These are phyloP conservation scores for Magnusiomyces tetraspermus DNA, from an alignment of 1,139 yeast species.

Conservation along the genomic window DNA sequence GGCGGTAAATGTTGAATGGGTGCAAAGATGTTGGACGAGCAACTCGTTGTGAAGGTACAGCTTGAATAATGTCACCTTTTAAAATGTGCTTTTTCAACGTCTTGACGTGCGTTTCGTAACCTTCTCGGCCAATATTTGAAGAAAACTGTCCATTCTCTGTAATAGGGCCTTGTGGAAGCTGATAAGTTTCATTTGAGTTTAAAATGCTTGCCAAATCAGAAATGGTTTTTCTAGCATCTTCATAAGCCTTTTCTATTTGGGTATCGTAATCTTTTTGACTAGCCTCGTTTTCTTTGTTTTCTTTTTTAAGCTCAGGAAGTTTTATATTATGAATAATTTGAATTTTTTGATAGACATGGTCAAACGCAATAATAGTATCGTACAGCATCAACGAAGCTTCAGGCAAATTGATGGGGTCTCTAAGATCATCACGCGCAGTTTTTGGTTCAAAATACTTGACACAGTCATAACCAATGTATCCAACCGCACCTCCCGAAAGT, in stretches of 20 bases:
- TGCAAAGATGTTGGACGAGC: constrained; percentile 91
- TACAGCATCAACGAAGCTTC: constrained; percentile 88
- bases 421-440: constrained; percentile 54
- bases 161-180: constrained; percentile 67
- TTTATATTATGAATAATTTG: constrained; percentile 78
- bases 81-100: constrained; percentile 69
- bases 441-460: constrained; percentile 92
- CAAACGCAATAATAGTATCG: constrained; percentile 83
- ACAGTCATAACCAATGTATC: constrained; percentile 92
- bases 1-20: constrained; percentile 92
- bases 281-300: constrained; percentile 22
- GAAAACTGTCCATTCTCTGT: constrained; percentile 45
- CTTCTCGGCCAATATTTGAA: constrained; percentile 87
- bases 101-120: constrained; percentile 76
- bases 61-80: constrained; percentile 91
- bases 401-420: constrained; percentile 75
- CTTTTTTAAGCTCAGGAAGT: constrained; percentile 27
- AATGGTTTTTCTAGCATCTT: constrained; percentile 48
- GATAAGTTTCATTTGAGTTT: constrained; percentile 38
- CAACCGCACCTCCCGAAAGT: constrained; percentile 91
- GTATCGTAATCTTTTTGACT: constrained; percentile 28
- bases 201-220: constrained; percentile 46
- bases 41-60: constrained; percentile 94
- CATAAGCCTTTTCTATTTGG: constrained; percentile 37
- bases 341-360: constrained; percentile 85